Evolutionary conservation across 2,329 filamentous ascomycete genomes (phyloP).

Genomic region (Phialophora macrospora): DNA sequence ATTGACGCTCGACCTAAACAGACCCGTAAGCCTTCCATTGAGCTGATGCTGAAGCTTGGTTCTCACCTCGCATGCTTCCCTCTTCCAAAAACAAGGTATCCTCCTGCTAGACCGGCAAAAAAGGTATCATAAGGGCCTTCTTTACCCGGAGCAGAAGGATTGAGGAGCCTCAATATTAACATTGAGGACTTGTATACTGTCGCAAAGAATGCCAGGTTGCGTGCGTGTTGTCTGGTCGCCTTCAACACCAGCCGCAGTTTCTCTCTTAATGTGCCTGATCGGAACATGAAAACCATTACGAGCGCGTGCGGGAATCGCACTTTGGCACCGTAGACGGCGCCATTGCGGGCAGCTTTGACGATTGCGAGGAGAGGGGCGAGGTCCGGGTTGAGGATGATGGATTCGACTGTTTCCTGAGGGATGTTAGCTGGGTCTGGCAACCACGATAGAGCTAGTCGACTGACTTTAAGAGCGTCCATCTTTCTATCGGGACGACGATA

Average conservation of each 20-base stretch:
- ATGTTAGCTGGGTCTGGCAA: slow-evolving; percentile 1
- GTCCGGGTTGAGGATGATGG: slow-evolving; percentile 35
- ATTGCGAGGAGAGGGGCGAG: slow-evolving; percentile 85
- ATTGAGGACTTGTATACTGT: slow-evolving; percentile 85
- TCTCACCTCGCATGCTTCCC: slow-evolving; percentile 64
- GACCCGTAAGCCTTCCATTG: slow-evolving; percentile 7
- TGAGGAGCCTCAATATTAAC: slow-evolving; percentile 70
- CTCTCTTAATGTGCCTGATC: slow-evolving; percentile 84
- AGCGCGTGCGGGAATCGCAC: slow-evolving; percentile 97
- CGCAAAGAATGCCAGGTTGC: slow-evolving; percentile 89
- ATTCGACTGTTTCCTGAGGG: slow-evolving; percentile 31
- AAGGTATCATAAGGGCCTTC: slow-evolving; percentile 80
- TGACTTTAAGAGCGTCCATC: slow-evolving; percentile 32
- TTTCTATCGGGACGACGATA: background rate
- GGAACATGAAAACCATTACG: slow-evolving; percentile 98
- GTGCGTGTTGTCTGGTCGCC: slow-evolving; percentile 87
- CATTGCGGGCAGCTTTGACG: slow-evolving; percentile 93
- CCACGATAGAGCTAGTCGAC: background rate
- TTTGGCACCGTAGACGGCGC: slow-evolving; percentile 94
- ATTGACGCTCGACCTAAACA: slow-evolving; percentile 27
- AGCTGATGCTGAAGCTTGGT: slow-evolving; percentile 68
- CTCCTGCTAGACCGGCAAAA: slow-evolving; percentile 82
- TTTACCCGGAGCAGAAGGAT: slow-evolving; percentile 53
- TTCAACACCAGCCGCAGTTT: slow-evolving; percentile 78
- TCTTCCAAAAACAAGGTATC: slow-evolving; percentile 90